phyloP scores from a whole-genome alignment of 2,329 filamentous ascomycete genomes.

The Penicillium sp. region DNA sequence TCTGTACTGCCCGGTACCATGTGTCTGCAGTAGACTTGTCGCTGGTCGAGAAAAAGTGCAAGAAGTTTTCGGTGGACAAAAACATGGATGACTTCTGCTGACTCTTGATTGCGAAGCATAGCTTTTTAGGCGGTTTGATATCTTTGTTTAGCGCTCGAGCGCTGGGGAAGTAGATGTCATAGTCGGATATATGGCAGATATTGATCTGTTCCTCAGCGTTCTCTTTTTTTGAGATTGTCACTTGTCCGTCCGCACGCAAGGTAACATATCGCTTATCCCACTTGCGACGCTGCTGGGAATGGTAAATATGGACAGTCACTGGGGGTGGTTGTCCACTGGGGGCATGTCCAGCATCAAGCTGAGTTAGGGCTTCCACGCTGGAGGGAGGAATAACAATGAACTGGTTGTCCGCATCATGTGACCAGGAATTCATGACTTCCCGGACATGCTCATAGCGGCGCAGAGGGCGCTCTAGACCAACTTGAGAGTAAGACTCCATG shows the following conservation, averaged over 20 bases:
- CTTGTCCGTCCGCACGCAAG: slow-evolving; percentile 70
- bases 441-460: slow-evolving; percentile 83
- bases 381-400: slow-evolving; percentile 66
- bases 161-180: slow-evolving; percentile 82
- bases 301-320: slow-evolving; percentile 70
- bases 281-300: slow-evolving; percentile 77
- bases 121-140: slow-evolving; percentile 79
- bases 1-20: slow-evolving; percentile 71
- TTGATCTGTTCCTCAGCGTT: slow-evolving; percentile 66
- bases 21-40: slow-evolving; percentile 65
- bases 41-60: slow-evolving; percentile 87
- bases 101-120: slow-evolving; percentile 86
- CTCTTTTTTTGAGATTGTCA: slow-evolving; percentile 69
- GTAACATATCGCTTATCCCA: slow-evolving; percentile 86
- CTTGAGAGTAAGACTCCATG: slow-evolving; percentile 70
- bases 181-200: slow-evolving; percentile 85
- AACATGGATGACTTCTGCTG: slow-evolving; percentile 88
- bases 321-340: slow-evolving; percentile 64
- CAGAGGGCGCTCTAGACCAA: slow-evolving; percentile 78
- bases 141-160: slow-evolving; percentile 65
- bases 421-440: slow-evolving; percentile 92
- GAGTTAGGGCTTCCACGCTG: slow-evolving; percentile 45
- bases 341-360: slow-evolving; percentile 64
- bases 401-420: slow-evolving; percentile 73
- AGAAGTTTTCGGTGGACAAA: slow-evolving; percentile 76